Evolutionary conservation across 495 filamentous ascomycete genomes (phyloP).

Genomic region (Aspergillus bertholletiae): DNA sequence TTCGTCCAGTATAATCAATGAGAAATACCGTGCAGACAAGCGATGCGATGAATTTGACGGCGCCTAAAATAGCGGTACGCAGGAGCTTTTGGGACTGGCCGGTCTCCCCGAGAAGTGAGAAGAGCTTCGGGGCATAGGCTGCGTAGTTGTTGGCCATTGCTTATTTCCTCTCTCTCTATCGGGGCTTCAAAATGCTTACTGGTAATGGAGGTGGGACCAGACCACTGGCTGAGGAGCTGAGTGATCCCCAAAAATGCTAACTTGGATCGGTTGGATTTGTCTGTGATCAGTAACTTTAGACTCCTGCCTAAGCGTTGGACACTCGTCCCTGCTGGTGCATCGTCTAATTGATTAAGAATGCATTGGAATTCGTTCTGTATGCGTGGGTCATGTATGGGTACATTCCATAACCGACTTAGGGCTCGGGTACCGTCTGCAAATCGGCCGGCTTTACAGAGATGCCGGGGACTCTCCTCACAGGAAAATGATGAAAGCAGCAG

Average conservation of each 20-base stretch:
- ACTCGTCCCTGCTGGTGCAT: conserved; percentile 45
- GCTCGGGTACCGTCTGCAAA: conserved; percentile 39
- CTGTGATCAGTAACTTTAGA: conserved; percentile 48
- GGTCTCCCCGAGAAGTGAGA: conserved; percentile 54
- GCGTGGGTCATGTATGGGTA: conserved; percentile 45
- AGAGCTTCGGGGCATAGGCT: conserved; percentile 58
- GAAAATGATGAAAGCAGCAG: conserved; percentile 51
- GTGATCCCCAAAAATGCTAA: conserved; percentile 47
- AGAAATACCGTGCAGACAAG: conserved; percentile 60
- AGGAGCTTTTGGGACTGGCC: conserved; percentile 57
- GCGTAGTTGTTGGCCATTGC: conserved; percentile 25
- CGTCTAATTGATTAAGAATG: conserved; percentile 45
- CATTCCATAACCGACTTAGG: conserved; percentile 41
- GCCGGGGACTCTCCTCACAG: conserved; percentile 56
- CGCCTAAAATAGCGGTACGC: conserved; percentile 59
- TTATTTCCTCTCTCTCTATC: too few species aligned
- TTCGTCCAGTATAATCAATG: conserved; percentile 61
- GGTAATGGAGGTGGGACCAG: conserved; percentile 53
- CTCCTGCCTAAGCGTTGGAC: conserved; percentile 39
- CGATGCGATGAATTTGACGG: conserved; percentile 58
- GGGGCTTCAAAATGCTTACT: conserved; percentile 16
- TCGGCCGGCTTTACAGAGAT: conserved; percentile 46
- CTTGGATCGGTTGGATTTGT: conserved; percentile 49
- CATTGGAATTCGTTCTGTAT: conserved; percentile 47
- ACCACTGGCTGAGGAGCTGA: conserved; percentile 58